phyloP scores from a whole-genome alignment of 1,139 yeast species.

The Saccharomycopsis hybrid region DNA sequence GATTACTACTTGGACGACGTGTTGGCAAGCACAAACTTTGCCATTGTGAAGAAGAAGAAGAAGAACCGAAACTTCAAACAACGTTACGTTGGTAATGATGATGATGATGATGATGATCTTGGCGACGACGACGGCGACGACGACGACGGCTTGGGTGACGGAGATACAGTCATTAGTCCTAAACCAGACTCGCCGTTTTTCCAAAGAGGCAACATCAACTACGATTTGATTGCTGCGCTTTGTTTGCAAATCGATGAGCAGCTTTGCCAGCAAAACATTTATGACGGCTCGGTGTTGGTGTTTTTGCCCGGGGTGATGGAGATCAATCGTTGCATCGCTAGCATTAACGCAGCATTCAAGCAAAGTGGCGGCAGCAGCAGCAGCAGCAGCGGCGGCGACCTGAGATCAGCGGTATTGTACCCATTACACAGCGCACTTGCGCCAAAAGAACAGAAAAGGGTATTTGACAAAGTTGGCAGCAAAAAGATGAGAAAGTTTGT shows the following conservation, averaged over 20 bases:
- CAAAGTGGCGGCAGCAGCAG: no score
- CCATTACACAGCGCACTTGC: slow-evolving; percentile 87
- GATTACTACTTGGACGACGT: slow-evolving; percentile 69
- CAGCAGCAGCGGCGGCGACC: neutral
- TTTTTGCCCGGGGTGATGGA: slow-evolving; percentile 92
- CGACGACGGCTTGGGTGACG: neutral
- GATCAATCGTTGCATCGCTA: slow-evolving; percentile 52
- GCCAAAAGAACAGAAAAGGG: slow-evolving; percentile 73
- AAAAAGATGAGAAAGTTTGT: slow-evolving; percentile 54
- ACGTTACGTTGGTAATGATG: slow-evolving; percentile 20
- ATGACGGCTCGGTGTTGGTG: slow-evolving; percentile 70
- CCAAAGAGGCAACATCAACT: slow-evolving; percentile 61
- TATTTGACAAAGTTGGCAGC: slow-evolving; percentile 42
- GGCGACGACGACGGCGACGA: slow-evolving; percentile 23
- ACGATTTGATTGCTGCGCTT: slow-evolving; percentile 57
- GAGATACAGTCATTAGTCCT: slow-evolving; percentile 31
- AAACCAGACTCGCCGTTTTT: slow-evolving; percentile 60
- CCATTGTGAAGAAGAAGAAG: slow-evolving; percentile 29
- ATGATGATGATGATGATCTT: slow-evolving; percentile 21
- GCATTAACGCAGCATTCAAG: slow-evolving; percentile 19
- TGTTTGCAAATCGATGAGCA: slow-evolving; percentile 47
- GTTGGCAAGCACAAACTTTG: slow-evolving; percentile 47
- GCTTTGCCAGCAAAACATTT: slow-evolving; percentile 30
- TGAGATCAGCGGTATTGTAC: slow-evolving; percentile 32
- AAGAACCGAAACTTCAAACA: slow-evolving; percentile 23